Evolutionary conservation across 768 basidiomycete genomes (phyloP).

Genomic region (Boletellus emodensis): DNA sequence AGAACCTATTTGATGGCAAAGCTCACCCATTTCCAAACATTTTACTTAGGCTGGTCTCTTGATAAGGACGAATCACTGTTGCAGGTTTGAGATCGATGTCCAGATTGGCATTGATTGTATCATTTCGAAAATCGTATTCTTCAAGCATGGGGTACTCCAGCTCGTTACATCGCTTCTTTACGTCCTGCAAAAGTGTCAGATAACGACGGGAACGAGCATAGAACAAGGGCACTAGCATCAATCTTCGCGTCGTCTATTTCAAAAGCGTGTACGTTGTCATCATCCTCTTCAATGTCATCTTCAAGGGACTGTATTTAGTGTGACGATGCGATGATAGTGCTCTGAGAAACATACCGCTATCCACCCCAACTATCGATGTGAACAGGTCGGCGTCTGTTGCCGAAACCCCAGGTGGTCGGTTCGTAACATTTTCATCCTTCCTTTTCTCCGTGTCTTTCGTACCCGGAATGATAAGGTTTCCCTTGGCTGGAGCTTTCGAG

Average conservation of each 20-base stretch:
- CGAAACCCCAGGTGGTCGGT: constrained; percentile 26
- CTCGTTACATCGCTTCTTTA: constrained; percentile 95
- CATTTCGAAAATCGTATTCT: constrained; percentile 98
- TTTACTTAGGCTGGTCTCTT: constrained; percentile 96
- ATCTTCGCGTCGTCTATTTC: constrained; percentile 94
- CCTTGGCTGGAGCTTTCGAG: constrained; percentile 76
- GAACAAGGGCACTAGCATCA: constrained; percentile 54
- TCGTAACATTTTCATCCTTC: constrained; percentile 51
- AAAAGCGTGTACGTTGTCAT: constrained; percentile 95
- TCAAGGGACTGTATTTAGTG: not conserved
- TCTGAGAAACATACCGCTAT: constrained; percentile 55
- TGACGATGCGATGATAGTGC: not conserved
- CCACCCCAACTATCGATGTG: constrained; percentile 94
- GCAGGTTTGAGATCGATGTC: constrained; percentile 99
- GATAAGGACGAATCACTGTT: constrained; percentile 96
- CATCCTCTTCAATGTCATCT: constrained; percentile 98
- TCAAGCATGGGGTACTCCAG: constrained; percentile 97
- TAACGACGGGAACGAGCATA: not conserved
- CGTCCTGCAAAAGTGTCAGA: constrained; percentile 54
- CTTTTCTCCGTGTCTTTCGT: constrained; percentile 71
- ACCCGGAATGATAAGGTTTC: constrained; percentile 83
- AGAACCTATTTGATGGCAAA: not conserved
- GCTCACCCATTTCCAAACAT: constrained; percentile 98
- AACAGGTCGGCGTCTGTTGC: constrained; percentile 74
- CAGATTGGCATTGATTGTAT: constrained; percentile 91